These are phyloP conservation scores for Aspergillus mulundensis DNA, from an alignment of 495 filamentous ascomycete species.

Conservation along the genomic window DNA sequence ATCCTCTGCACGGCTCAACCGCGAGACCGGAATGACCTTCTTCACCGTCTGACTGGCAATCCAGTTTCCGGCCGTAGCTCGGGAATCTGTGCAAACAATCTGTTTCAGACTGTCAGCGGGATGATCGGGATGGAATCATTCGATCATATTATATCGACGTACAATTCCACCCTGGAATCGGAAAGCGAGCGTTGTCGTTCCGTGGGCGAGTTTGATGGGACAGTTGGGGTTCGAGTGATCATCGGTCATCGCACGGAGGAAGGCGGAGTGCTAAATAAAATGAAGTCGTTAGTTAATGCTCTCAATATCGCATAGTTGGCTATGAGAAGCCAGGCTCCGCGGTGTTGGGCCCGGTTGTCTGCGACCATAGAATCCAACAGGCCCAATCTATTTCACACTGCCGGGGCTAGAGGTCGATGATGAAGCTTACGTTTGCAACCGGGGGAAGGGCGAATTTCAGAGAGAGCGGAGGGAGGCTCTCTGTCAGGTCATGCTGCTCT, in stretches of 20 bases:
- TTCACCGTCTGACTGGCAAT: constrained; percentile 99
- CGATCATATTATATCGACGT: constrained; percentile 18
- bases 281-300: constrained; percentile 2
- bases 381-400: neutral
- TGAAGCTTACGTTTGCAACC: constrained; percentile 72
- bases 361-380: neutral
- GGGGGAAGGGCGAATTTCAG: constrained; percentile 92
- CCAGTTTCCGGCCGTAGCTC: constrained; percentile 96
- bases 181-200: constrained; percentile 97
- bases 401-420: neutral
- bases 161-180: constrained; percentile 92
- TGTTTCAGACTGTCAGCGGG: constrained; percentile 18
- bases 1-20: constrained; percentile 45
- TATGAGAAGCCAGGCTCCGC: neutral
- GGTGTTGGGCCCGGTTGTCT: neutral
- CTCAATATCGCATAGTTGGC: neutral
- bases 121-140: neutral
- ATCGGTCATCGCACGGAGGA: constrained; percentile 95
- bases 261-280: constrained; percentile 66
- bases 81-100: constrained; percentile 95
- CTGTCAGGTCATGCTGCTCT: constrained; percentile 69
- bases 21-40: constrained; percentile 78
- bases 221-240: constrained; percentile 94
- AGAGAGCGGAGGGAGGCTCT: constrained; percentile 65
- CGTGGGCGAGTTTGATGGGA: constrained; percentile 98